Conservation (phyloP, 2,329 filamentous ascomycete species). For the Botrytis elliptica region DNA sequence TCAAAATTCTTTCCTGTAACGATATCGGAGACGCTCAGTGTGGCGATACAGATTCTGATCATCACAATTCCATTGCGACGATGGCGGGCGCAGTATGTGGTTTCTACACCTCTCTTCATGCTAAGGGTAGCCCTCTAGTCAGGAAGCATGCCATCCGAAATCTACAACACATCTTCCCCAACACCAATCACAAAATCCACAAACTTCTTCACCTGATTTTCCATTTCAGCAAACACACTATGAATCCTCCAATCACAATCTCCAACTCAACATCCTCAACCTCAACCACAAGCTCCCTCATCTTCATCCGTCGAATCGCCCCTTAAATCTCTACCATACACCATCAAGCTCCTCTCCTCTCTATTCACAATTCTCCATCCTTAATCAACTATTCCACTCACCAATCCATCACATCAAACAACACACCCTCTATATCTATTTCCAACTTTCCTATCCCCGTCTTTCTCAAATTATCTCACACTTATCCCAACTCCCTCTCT, state of each 20-base stretch:
- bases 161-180: not conserved
- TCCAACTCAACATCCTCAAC: too few species aligned
- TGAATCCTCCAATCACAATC: too few species aligned
- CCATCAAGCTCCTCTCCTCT: not conserved
- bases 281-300: too few species aligned
- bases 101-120: not conserved
- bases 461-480: too few species aligned
- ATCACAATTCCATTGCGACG: not conserved
- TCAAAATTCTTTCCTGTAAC: not conserved
- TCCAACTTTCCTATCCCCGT: too few species aligned
- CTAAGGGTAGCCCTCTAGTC: not conserved
- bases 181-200: too few species aligned
- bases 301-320: too few species aligned
- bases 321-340: not conserved
- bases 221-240: too few species aligned
- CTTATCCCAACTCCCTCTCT: too few species aligned
- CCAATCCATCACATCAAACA: not conserved
- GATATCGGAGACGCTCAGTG: not conserved
- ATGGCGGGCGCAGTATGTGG: not conserved
- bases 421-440: not conserved
- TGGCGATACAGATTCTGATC: too few species aligned
- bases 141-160: not conserved
- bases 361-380: fast-evolving
- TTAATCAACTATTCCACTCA: not conserved
- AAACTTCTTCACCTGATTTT: too few species aligned